phyloP scores from a whole-genome alignment of 148 eudicot species.

The Salicornia ramosissima region DNA sequence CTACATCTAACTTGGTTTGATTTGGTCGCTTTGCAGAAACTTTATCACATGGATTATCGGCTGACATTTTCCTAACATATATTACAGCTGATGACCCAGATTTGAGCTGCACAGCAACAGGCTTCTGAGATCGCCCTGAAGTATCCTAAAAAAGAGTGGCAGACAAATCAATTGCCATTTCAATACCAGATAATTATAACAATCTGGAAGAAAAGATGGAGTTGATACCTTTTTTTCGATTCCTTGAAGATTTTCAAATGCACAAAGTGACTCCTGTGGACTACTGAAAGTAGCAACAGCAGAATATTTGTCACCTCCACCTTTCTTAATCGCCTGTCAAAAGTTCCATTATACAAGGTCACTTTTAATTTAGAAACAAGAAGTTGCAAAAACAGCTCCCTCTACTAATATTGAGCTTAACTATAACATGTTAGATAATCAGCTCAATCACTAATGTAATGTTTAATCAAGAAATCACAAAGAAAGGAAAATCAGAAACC shows the following conservation, averaged over 20 bases:
- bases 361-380: neutral
- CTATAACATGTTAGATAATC: no score
- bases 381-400: neutral
- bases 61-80: constrained; percentile 56
- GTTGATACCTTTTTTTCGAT: constrained; percentile 39
- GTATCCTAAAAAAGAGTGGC: constrained; percentile 45
- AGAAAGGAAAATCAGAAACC: neutral
- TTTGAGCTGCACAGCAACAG: constrained; percentile 40
- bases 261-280: constrained; percentile 49
- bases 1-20: constrained; percentile 29
- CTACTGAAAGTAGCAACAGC: constrained; percentile 46
- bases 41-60: constrained; percentile 21
- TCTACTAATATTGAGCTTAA: constrained; percentile 1
- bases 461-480: neutral
- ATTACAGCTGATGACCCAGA: constrained; percentile 45
- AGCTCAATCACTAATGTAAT: no score
- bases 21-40: constrained; percentile 45
- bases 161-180: constrained; percentile 1
- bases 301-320: constrained; percentile 44
- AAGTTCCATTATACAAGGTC: constrained; percentile 11
- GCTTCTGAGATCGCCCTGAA: constrained; percentile 58
- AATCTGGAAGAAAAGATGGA: neutral
- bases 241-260: constrained; percentile 53
- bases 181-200: neutral
- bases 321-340: constrained; percentile 45